Evolutionary conservation across 75 land plant genomes (phyloP).

Genomic region (Adiantum capillusveneris): DNA sequence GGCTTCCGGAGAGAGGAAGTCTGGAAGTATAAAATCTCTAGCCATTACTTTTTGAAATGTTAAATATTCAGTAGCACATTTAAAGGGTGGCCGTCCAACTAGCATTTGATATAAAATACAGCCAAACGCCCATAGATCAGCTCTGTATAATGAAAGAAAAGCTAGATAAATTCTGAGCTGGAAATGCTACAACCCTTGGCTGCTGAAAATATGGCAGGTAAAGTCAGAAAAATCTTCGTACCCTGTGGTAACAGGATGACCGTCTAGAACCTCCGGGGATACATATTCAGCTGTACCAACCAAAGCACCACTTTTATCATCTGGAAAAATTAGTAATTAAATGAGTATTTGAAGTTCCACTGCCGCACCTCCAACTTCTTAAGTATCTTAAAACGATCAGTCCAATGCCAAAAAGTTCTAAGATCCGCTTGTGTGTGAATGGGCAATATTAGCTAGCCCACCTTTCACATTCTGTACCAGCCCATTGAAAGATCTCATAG

Average conservation of each 20-base stretch:
- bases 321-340: slow-evolving; percentile 24
- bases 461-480: slow-evolving; percentile 63
- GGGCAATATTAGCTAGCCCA: slow-evolving; percentile 6
- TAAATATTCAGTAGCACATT: slow-evolving; percentile 97
- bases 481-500: slow-evolving; percentile 60
- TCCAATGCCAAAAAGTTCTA: too few species aligned
- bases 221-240: slow-evolving; percentile 14
- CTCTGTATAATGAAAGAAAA: slow-evolving; percentile 44
- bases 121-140: slow-evolving; percentile 98
- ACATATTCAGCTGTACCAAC: slow-evolving; percentile 99
- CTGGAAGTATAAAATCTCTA: slow-evolving; percentile 76
- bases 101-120: slow-evolving; percentile 99
- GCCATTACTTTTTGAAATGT: slow-evolving; percentile 92
- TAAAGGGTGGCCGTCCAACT: slow-evolving; percentile 94
- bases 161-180: neutral
- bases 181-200: neutral
- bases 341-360: too few species aligned
- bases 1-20: slow-evolving; percentile 74
- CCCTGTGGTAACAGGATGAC: slow-evolving; percentile 80
- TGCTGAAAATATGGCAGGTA: neutral
- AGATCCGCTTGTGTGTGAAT: too few species aligned
- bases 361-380: too few species aligned
- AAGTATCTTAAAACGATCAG: too few species aligned
- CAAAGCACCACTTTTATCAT: slow-evolving; percentile 85
- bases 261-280: slow-evolving; percentile 92